Evolutionary conservation across 2,329 filamentous ascomycete genomes (phyloP), one percentile per base, ranked within the genome.

Genomic region (Colletotrichum tabaci): DNA sequence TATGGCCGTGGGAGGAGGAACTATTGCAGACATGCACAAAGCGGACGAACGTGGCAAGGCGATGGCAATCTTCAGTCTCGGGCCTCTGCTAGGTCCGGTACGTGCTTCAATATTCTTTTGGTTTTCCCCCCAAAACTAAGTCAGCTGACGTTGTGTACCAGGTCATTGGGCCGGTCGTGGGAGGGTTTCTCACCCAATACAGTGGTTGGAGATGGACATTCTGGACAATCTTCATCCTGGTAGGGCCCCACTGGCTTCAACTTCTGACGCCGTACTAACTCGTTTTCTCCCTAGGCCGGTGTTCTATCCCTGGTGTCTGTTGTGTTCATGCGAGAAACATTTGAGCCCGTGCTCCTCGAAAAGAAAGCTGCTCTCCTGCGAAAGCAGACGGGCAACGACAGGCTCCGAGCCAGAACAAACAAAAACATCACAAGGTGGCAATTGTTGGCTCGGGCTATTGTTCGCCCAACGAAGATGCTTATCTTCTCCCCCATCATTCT

Each of bases 381-480:
- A 4, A 84, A 84, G 66, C 82, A 86, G 56, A 90, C 88, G 0
- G 87, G 87, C 13, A 90, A 91, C 68, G 70, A 73, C 0, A 74
- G 80, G 10, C 78, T 92, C 2, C 89, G 90, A 1, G 88, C 87
- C 26, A 88, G 88, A 76, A 86, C 91, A 75, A 82, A 84, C 58
- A 70, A 83, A 0, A 83, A 82, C 5, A 77, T 85, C 1, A 79
- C 77, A 21, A 74, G 81, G 0, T 61, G 73, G 0, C 81, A 85
- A 55, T 80, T 84, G 72, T 84, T 88, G 71, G 79, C 77, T 42
- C 81, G 81, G 13, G 81, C 84, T 35, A 84, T 88, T 49, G 76
- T 85, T 0, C 83, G 87, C 0, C 87, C 87, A 0, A 80, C 84
- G 61, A 85, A 85, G 68, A 81, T 88, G 75, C 82, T 89, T n/a